Conservation (phyloP, 2,329 filamentous ascomycete genomes). For the Talaromyces sp. region DNA sequence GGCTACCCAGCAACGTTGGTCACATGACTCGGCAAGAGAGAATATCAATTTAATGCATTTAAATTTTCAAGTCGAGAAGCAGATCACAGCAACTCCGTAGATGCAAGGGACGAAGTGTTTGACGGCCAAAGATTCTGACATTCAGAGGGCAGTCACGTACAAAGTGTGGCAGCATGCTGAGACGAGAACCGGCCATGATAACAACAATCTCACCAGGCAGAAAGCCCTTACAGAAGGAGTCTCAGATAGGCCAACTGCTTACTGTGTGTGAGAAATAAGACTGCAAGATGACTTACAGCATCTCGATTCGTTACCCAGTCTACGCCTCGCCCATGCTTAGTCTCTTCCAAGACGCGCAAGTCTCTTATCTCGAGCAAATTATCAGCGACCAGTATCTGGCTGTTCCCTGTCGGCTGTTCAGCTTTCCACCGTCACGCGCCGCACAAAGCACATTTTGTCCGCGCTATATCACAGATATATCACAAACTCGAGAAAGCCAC, state of each 20-base stretch:
- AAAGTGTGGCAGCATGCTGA: not conserved
- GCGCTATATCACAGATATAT: not conserved
- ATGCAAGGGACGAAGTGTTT: not conserved
- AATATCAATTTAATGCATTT: not conserved
- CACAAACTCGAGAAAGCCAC: constrained; percentile 3
- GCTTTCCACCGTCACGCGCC: constrained; percentile 8
- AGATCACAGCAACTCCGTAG: not conserved
- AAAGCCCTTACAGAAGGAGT: not conserved
- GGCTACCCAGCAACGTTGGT: not conserved
- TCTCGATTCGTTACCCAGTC: not conserved
- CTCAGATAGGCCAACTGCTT: not conserved
- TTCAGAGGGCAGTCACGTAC: not conserved
- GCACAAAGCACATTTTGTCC: not conserved
- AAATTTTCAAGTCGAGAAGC: not conserved
- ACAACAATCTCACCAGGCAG: not conserved
- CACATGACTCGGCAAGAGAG: not conserved
- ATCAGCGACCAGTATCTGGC: not conserved
- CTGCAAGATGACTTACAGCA: not conserved
- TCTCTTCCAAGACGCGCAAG: not conserved
- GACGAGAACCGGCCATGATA: not conserved
- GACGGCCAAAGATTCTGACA: not conserved
- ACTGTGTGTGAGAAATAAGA: not conserved
- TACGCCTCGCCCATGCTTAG: not conserved
- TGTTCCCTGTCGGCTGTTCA: not conserved
- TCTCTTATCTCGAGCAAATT: constrained; percentile 9